Percentiles rank a stretch among this genome's conserved stretches.
Evolutionary conservation across 805 yeast species (phyloP).

Genomic region (Wickerhamiella slavikovae): DNA sequence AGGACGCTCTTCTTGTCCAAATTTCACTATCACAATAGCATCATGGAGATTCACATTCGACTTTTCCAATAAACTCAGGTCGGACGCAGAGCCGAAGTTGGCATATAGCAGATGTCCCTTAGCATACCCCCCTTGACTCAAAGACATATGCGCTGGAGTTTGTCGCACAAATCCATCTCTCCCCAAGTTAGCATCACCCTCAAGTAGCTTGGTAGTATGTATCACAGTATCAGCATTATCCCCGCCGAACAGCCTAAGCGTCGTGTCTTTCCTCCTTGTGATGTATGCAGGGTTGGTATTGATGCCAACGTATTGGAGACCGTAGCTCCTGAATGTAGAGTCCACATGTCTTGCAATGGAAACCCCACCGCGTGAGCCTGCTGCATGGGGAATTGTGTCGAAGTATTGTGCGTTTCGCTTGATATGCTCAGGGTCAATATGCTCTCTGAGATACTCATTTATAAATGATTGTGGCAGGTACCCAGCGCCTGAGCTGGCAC

Average conservation of each 20-base stretch:
- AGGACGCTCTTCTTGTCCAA: conserved; percentile 31
- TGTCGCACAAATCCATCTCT: conserved; percentile 13
- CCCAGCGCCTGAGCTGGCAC: conserved; percentile 23
- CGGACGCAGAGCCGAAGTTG: conserved; percentile 41
- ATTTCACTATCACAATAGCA: conserved; percentile 39
- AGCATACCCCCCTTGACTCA: conserved; percentile 37
- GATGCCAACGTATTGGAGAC: conserved; percentile 31
- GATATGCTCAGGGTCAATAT: conserved; percentile 35
- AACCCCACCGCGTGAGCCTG: conserved; percentile 77
- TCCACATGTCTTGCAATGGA: conserved; percentile 48
- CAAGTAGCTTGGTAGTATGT: conserved; percentile 19
- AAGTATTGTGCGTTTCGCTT: conserved; percentile 50
- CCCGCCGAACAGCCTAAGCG: conserved; percentile 10
- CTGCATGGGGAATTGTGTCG: conserved; percentile 63
- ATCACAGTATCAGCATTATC: conserved; percentile 14
- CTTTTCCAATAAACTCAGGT: conserved; percentile 21
- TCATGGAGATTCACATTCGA: conserved; percentile 23
- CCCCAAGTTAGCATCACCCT: conserved; percentile 17
- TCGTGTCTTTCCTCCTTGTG: conserved; percentile 37
- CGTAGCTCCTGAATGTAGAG: conserved; percentile 35
- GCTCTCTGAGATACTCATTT: conserved; percentile 36
- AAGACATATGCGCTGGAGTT: conserved; percentile 24
- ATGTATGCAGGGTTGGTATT: conserved; percentile 32
- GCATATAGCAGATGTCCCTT: conserved; percentile 37
- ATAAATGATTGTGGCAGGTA: too few species aligned